Percentiles rank a stretch among this genome's conserved stretches.
phyloP scores from a whole-genome alignment of 2,329 filamentous ascomycete genomes.

The Aureobasidium sp. region DNA sequence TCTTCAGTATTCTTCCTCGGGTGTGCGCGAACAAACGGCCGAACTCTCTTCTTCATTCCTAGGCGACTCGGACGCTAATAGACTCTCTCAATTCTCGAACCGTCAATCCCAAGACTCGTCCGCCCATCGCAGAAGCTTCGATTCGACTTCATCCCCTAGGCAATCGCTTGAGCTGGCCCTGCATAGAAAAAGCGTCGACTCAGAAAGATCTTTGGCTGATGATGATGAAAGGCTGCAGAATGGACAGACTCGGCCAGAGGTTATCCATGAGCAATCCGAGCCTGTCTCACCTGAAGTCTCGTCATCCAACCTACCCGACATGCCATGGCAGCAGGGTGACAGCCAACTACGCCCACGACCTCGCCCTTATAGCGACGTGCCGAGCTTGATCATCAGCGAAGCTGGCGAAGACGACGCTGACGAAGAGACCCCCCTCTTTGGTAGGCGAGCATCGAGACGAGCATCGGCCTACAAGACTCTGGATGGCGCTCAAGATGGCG shows the following conservation, averaged over 20 bases:
- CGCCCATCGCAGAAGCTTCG: not conserved
- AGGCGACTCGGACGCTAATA: constrained; percentile 24
- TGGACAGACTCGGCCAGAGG: constrained; percentile 14
- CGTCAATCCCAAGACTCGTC: constrained; percentile 9
- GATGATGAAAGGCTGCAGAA: constrained; percentile 10
- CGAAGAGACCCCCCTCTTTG: constrained; percentile 30
- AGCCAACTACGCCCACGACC: not conserved
- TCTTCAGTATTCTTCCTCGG: constrained; percentile 30
- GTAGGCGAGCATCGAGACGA: not conserved
- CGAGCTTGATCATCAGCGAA: constrained; percentile 22
- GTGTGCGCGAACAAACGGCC: constrained; percentile 30
- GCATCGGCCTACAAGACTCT: constrained; percentile 8
- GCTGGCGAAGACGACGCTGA: constrained; percentile 18
- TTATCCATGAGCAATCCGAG: constrained; percentile 28
- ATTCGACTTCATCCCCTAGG: constrained; percentile 10
- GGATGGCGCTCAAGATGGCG: not conserved
- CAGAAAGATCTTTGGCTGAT: constrained; percentile 8
- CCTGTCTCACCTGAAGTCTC: constrained; percentile 22
- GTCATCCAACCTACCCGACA: constrained; percentile 2
- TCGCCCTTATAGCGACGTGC: constrained; percentile 14
- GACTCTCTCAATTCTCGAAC: constrained; percentile 6
- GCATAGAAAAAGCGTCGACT: constrained; percentile 6
- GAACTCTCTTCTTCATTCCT: constrained; percentile 30
- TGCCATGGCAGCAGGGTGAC: constrained; percentile 1
- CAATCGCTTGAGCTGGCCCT: constrained; percentile 17